phyloP scores from a whole-genome alignment of 768 basidiomycete genomes.

The Lactarius akahatsu region DNA sequence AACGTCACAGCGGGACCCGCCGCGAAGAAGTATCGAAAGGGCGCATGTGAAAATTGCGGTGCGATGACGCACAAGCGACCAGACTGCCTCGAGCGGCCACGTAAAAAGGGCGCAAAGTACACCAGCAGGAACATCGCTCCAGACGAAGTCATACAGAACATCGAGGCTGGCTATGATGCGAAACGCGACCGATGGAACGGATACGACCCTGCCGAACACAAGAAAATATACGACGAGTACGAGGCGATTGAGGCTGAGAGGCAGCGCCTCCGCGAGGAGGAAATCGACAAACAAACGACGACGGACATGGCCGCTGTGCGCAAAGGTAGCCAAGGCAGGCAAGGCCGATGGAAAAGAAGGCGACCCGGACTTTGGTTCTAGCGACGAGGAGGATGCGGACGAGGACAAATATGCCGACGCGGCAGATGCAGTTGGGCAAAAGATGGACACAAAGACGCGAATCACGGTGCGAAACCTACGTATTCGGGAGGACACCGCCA shows the following conservation, averaged over 20 bases:
- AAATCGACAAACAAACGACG: constrained; percentile 96
- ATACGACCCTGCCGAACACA: constrained; percentile 88
- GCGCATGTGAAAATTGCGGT: constrained; percentile 99
- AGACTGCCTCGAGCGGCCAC: constrained; percentile 95
- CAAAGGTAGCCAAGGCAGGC: constrained; percentile 93
- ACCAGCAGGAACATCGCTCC: constrained; percentile 87
- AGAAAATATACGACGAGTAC: constrained; percentile 89
- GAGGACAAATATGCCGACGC: constrained; percentile 99
- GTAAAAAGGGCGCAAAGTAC: constrained; percentile 93
- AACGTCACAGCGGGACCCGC: constrained; percentile 83
- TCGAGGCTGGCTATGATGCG: constrained; percentile 78
- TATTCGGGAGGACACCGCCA: constrained; percentile 98
- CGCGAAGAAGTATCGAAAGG: constrained; percentile 95
- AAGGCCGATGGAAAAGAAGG: constrained; percentile 65
- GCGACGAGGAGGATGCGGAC: constrained; percentile 93
- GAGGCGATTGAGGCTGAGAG: constrained; percentile 88
- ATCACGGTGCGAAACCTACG: constrained; percentile 98
- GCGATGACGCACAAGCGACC: constrained; percentile 88
- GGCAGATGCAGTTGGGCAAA: constrained; percentile 97
- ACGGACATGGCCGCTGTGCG: constrained; percentile 88
- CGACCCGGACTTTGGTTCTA: constrained; percentile 94
- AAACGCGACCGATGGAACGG: constrained; percentile 99
- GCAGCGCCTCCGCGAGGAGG: constrained; percentile 90
- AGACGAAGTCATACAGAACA: constrained; percentile 86
- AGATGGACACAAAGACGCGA: constrained; percentile 95